phyloP scores from a whole-genome alignment of 176 grass and related monocot genomes.

The Canna indica region DNA sequence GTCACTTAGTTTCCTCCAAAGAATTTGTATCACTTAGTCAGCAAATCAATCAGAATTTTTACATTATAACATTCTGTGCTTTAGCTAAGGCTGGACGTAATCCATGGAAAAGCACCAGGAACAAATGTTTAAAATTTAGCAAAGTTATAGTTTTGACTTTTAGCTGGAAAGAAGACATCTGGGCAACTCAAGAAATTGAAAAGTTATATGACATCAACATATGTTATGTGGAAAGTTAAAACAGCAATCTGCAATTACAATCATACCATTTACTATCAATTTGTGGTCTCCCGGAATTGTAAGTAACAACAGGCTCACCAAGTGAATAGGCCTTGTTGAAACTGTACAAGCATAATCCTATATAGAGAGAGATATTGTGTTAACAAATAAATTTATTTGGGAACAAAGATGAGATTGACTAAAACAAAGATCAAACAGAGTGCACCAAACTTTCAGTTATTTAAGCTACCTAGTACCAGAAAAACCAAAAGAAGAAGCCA shows the following conservation, averaged over 20 bases:
- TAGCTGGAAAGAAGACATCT: not conserved
- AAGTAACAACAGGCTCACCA: conserved; percentile 52
- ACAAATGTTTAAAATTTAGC: too few species aligned
- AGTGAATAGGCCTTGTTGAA: conserved; percentile 52
- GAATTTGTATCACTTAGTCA: too few species aligned
- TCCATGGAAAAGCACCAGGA: too few species aligned
- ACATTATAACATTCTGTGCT: too few species aligned
- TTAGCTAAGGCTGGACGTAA: too few species aligned
- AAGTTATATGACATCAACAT: not conserved
- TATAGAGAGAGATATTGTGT: conserved; percentile 18
- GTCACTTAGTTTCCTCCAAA: too few species aligned
- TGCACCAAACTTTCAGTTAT: not conserved
- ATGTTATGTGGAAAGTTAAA: not conserved
- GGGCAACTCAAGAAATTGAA: not conserved
- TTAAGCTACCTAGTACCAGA: not conserved
- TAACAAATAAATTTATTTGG: not conserved
- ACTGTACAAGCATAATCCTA: conserved; percentile 87
- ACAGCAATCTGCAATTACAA: conserved; percentile 6
- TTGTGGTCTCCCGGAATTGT: conserved; percentile 70
- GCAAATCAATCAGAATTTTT: too few species aligned
- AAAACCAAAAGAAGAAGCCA: not conserved
- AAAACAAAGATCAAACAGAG: not conserved
- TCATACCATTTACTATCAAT: conserved; percentile 81
- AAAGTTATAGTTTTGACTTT: too few species aligned
- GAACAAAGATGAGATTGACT: not conserved